Base-by-base conservation (phyloP, 2,329 filamentous ascomycete genomes). In the Chrysosphaeria jannelii region DNA sequence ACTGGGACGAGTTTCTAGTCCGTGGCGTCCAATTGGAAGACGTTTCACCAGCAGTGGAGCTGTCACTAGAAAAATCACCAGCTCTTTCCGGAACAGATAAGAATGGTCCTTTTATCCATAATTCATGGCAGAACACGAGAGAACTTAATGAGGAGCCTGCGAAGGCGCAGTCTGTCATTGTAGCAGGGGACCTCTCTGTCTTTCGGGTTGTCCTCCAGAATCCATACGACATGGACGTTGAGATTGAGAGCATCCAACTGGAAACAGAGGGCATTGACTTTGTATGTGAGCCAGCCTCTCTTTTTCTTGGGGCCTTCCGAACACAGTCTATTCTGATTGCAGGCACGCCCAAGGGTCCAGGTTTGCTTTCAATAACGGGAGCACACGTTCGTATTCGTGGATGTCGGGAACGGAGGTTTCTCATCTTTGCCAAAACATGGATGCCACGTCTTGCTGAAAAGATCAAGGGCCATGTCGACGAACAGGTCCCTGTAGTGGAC, bases 31-130 rank as follows among this genome's bases (percentile, higher is more conserved):
- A 66, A 25, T 48, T 89, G 20, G 60, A 78, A 23, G n/a, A n/a
- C n/a, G n/a, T n/a, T n/a, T n/a, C n/a, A n/a, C 50, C 69, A 13
- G 42, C 61, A 18, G n/a, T n/a, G n/a, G n/a, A n/a, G n/a, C n/a
- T n/a, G n/a, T n/a, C n/a, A n/a, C n/a, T n/a, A n/a, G n/a, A n/a
- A n/a, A n/a, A n/a, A n/a, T n/a, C n/a, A n/a, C 48, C 63, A 7
- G 44, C 50, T 20, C 53, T 55, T 8, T 55, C 58, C 31, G 57
- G 62, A 28, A 53, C 62, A 5, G 76, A 85, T 29, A n/a, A n/a
- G n/a, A n/a, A n/a, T n/a, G n/a, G n/a, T n/a, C 85, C 85, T 0
- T 90, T 97, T 34, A 72, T 97, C 27, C 89, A 93, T 39, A 91
- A 91, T 36, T 76, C 85, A 1, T 93, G 91, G 36, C n/a, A n/a